Conservation (phyloP, 2,329 filamentous ascomycete genomes). For the Nemania sp. region DNA sequence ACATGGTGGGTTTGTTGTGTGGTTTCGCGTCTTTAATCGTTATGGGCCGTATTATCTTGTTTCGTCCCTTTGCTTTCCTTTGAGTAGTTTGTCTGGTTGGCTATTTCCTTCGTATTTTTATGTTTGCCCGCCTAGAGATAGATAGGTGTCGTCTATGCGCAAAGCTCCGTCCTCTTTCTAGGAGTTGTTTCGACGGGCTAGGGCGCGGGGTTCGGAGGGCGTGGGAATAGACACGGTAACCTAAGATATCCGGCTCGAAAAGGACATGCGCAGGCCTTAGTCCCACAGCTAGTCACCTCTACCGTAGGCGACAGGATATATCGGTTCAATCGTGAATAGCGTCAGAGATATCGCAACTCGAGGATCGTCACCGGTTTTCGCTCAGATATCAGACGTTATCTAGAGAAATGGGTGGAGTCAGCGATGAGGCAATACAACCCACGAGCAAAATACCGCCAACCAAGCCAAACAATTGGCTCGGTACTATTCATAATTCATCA, state of each 20-base stretch:
- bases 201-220: not conserved
- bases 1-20: conserved; percentile 61
- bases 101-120: not conserved
- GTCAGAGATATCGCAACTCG: conserved; percentile 3
- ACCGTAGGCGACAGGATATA: not conserved
- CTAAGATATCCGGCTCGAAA: not conserved
- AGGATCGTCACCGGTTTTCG: conserved; percentile 3
- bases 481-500: not conserved
- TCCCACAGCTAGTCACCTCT: not conserved
- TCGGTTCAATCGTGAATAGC: not conserved
- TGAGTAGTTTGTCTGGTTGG: not conserved
- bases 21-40: conserved; percentile 8
- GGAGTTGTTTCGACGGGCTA: not conserved
- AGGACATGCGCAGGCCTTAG: not conserved
- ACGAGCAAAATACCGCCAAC: not conserved
- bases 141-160: not conserved
- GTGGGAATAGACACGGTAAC: not conserved
- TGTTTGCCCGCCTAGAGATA: not conserved
- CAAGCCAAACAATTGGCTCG: not conserved
- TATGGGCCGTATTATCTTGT: conserved; percentile 9
- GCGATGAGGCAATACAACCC: not conserved
- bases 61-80: not conserved
- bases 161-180: not conserved
- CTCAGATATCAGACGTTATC: conserved; percentile 5
- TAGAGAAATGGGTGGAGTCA: conserved; percentile 13